These are phyloP conservation scores for Trichopus zeylanicus DNA, from an alignment of 116 monocot species.

Conservation along the genomic window DNA sequence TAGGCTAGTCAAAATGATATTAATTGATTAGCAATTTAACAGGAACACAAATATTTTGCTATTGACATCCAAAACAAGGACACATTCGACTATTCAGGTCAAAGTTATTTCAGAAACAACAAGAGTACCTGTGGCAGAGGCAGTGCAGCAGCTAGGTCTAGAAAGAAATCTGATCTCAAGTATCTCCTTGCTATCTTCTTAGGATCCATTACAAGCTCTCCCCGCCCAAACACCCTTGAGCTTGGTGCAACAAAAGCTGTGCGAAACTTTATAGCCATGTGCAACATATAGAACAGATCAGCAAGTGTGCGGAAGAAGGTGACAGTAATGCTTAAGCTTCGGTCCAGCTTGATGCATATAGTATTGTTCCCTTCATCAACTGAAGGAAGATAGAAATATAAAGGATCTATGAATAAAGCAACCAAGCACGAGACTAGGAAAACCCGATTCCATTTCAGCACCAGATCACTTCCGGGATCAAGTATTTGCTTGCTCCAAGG, in stretches of 20 bases:
- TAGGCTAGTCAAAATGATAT: no score
- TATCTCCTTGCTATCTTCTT: constrained; percentile 68
- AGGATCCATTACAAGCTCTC: constrained; percentile 81
- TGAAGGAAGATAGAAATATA: constrained; percentile 76
- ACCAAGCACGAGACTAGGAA: constrained; percentile 64
- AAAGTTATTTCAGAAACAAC: neutral
- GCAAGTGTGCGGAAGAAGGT: constrained; percentile 58
- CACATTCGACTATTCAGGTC: no score
- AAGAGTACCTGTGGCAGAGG: constrained; percentile 78
- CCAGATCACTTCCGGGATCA: constrained; percentile 68
- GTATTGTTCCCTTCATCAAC: constrained; percentile 15
- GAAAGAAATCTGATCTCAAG: constrained; percentile 59
- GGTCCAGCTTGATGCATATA: constrained; percentile 55
- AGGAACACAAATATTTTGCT: no score
- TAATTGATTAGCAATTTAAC: no score
- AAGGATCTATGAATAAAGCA: constrained; percentile 78
- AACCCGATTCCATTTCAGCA: constrained; percentile 71
- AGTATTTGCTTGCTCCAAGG: constrained; percentile 63
- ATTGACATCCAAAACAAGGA: no score
- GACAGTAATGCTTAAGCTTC: constrained; percentile 34
- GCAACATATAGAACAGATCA: constrained; percentile 71
- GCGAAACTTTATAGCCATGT: constrained; percentile 80
- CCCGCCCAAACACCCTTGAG: constrained; percentile 83
- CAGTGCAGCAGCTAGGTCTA: constrained; percentile 70
- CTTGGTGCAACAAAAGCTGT: constrained; percentile 84